Evolutionary conservation across 208 protist genomes (phyloP).

Genomic region (Acanthamoeba lenticulata): DNA sequence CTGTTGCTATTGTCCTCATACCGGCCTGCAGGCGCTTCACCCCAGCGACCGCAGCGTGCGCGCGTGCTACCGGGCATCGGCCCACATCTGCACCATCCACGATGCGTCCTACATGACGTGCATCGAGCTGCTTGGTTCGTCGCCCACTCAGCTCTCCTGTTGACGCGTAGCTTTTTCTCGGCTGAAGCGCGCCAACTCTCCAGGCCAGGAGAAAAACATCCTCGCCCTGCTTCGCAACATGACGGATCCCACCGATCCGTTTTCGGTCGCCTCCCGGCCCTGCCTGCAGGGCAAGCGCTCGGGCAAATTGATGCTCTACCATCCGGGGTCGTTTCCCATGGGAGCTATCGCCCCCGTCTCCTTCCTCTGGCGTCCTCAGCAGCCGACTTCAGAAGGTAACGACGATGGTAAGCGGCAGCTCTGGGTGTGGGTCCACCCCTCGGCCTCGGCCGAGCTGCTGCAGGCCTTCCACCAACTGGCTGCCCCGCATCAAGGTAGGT

Average conservation of each 20-base stretch:
- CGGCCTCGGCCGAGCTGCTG: not conserved
- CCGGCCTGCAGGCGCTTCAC: not conserved
- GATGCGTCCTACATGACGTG: conserved; percentile 44
- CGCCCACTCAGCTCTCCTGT: not conserved
- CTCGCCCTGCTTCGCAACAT: not conserved
- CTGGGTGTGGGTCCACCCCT: conserved; percentile 78
- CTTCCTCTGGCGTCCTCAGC: conserved; percentile 53
- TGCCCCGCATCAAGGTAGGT: not conserved
- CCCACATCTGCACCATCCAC: conserved; percentile 46
- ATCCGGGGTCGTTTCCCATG: conserved; percentile 68
- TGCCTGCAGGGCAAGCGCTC: conserved; percentile 14
- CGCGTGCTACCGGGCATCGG: not conserved
- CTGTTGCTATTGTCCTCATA: too few relatives aligned
- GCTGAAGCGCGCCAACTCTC: not conserved
- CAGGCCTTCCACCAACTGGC: not conserved
- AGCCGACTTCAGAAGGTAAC: not conserved
- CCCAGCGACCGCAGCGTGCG: conserved; percentile 25
- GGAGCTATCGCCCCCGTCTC: conserved; percentile 55
- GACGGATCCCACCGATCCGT: not conserved
- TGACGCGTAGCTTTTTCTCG: not conserved
- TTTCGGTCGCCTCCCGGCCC: not conserved
- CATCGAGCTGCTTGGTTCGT: conserved; percentile 21
- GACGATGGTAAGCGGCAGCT: not conserved
- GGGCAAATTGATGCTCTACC: conserved; percentile 61
- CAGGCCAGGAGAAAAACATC: not conserved